Evolutionary conservation across 2,329 filamentous ascomycete species (phyloP), one percentile per base, ranked within the genome.

Genomic region (Aureobasidium zeae): DNA sequence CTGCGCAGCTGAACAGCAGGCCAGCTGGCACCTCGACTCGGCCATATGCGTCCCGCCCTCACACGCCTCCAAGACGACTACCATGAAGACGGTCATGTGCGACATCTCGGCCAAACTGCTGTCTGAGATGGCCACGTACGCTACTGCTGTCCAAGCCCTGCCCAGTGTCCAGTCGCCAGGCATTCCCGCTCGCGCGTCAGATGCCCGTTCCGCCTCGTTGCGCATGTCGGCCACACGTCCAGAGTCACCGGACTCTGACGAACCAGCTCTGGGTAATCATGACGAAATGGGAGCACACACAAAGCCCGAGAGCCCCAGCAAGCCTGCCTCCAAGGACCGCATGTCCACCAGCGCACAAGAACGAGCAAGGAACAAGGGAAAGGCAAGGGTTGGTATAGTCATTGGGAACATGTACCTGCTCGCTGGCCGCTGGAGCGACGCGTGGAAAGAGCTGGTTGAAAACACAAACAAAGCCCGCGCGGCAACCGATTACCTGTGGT

Each of bases 401-500:
- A 72, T 94, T 52, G 89, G 86, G 1, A 86, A 83, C 12, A 70
- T 95, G 51, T 93, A 89, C 60, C 75, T 98, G 53, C 83, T 88
- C 62, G 83, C 86, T 42, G 91, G 91, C 19, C 78, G 87, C 49
- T 95, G 91, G 87, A 76, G 73, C 35, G 88, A 96, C 64, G 88
- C 89, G 6, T 63, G 96, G 33, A 83, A 78, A 59, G 86, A 94
- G 57, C 74, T 95, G 16, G 71, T 78, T 8, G 89, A 95, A 48
- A 86, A 83, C 43, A 87, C 84, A 2, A 75, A 76, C 8, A 77
- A 81, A 53, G 82, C 86, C 12, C 82, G 86, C 54, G 79, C 78
- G 26, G 75, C 84, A 47, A 88, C 86, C 54, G 91, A 98, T 63
- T 86, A 94, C 62, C 62, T 96, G n/a, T 98, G 91, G 89, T 86